A percentile compares a stretch with the other conserved stretches of the same genome.
Conservation (phyloP, 352 stramenopile genomes). For the Pythium guiyangense region DNA sequence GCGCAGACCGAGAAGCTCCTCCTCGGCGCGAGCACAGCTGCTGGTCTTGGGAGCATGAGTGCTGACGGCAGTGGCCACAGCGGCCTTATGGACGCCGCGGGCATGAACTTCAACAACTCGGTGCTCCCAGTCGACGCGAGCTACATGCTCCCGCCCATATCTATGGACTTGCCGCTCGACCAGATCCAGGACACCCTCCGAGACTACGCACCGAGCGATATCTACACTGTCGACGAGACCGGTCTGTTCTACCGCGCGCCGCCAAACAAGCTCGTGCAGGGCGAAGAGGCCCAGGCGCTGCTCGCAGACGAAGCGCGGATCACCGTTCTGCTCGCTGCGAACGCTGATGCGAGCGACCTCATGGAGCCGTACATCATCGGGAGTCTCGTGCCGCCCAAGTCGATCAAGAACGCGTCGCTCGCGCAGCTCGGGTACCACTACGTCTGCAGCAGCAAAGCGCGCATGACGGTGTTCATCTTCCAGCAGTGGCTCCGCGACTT, state of each 20-base stretch:
- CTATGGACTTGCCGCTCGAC: constrained; percentile 74
- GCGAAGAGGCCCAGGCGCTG: too few relatives aligned
- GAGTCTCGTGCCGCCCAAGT: constrained; percentile 62
- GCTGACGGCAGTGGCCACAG: not conserved
- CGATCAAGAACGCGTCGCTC: constrained; percentile 78
- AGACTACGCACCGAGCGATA: constrained; percentile 76
- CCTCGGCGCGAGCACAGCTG: not conserved
- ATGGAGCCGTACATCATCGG: constrained; percentile 87
- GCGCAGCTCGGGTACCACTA: constrained; percentile 85
- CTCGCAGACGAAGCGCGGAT: constrained; percentile 71
- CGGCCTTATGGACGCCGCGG: constrained; percentile 41
- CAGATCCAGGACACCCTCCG: constrained; percentile 83
- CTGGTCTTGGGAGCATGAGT: constrained; percentile 1
- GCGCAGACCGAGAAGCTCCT: constrained; percentile 27
- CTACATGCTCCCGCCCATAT: constrained; percentile 79
- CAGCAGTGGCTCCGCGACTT: constrained; percentile 86
- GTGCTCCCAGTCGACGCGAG: constrained; percentile 40
- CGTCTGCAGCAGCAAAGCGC: constrained; percentile 74
- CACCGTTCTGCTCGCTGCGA: constrained; percentile 64
- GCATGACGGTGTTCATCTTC: constrained; percentile 89
- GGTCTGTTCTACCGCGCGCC: constrained; percentile 83
- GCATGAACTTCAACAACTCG: constrained; percentile 34
- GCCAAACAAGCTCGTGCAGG: constrained; percentile 80
- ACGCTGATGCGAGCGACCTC: constrained; percentile 72
- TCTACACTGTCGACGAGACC: constrained; percentile 87